Evolutionary conservation across 148 eudicot genomes (phyloP).

Genomic region (Agrostemma githago): DNA sequence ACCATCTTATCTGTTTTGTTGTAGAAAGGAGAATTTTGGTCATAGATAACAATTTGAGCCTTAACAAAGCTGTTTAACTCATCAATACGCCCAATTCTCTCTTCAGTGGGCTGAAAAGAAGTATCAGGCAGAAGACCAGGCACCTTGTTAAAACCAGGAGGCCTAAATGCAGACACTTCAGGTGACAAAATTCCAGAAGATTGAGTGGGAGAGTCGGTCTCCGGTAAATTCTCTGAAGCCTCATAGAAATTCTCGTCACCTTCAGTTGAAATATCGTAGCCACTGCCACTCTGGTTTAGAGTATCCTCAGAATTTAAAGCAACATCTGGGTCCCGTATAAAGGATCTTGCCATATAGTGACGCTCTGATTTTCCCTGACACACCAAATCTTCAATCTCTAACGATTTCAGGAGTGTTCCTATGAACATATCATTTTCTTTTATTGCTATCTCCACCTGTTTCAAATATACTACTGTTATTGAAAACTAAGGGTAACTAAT

Average conservation of each 20-base stretch:
- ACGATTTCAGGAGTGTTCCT: slow-evolving; percentile 79
- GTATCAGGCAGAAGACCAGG: slow-evolving; percentile 65
- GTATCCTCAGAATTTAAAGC: slow-evolving; percentile 34
- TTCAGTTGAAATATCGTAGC: slow-evolving; percentile 47
- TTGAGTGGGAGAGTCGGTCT: slow-evolving; percentile 42
- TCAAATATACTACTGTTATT: slow-evolving; percentile 12
- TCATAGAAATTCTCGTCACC: slow-evolving; percentile 85
- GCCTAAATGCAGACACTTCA: slow-evolving; percentile 39
- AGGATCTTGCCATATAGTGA: slow-evolving; percentile 75
- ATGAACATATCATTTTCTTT: slow-evolving; percentile 79
- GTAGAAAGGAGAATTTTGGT: slow-evolving; percentile 73
- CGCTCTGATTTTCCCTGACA: slow-evolving; percentile 45
- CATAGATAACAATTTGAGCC: slow-evolving; percentile 81
- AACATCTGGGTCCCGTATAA: slow-evolving; percentile 52
- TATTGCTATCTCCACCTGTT: slow-evolving; percentile 80
- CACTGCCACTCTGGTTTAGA: slow-evolving; percentile 28
- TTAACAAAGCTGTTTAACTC: slow-evolving; percentile 83
- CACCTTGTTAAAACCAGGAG: slow-evolving; percentile 65
- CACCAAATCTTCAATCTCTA: slow-evolving; percentile 89
- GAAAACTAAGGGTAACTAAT: slow-evolving; percentile 1
- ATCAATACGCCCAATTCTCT: slow-evolving; percentile 35
- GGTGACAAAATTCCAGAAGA: slow-evolving; percentile 30
- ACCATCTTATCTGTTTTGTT: slow-evolving; percentile 65
- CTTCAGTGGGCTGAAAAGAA: slow-evolving; percentile 32
- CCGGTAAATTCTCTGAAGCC: slow-evolving; percentile 73